These are phyloP conservation scores for Angophora floribunda DNA, from an alignment of 345 rosid genomes.

Conservation along the genomic window DNA sequence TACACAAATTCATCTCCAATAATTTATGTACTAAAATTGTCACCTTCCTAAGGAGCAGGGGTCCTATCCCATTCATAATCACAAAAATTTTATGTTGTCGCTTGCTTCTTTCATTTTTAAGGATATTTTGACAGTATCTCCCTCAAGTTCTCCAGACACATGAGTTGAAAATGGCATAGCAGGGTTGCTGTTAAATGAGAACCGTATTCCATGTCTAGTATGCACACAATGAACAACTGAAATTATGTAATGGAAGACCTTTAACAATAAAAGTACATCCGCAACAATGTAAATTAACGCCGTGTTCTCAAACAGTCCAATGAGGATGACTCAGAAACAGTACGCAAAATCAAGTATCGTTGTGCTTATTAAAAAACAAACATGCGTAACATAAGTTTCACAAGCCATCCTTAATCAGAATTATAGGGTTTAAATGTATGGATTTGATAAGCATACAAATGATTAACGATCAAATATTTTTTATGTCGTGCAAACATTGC, in stretches of 20 bases:
- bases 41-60: not conserved
- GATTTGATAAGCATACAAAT: not conserved
- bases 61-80: not conserved
- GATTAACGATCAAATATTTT: not conserved
- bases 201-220: not conserved
- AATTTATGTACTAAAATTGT: not conserved
- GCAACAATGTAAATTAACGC: not conserved
- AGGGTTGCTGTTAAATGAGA: not conserved
- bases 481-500: not conserved
- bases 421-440: not conserved
- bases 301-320: not conserved
- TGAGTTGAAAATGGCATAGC: not conserved
- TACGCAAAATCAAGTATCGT: not conserved
- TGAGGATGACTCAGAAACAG: not conserved
- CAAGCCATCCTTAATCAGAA: not conserved
- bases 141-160: not conserved
- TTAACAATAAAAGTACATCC: not conserved
- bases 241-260: not conserved
- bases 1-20: not conserved
- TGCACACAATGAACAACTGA: not conserved
- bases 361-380: not conserved
- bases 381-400: not conserved
- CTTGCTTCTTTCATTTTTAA: not conserved
- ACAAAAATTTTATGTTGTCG: not conserved
- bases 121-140: not conserved